These are phyloP conservation scores for Lentinula novae-zelandiae DNA, from an alignment of 1,284 basidiomycete genomes.

Conservation along the genomic window DNA sequence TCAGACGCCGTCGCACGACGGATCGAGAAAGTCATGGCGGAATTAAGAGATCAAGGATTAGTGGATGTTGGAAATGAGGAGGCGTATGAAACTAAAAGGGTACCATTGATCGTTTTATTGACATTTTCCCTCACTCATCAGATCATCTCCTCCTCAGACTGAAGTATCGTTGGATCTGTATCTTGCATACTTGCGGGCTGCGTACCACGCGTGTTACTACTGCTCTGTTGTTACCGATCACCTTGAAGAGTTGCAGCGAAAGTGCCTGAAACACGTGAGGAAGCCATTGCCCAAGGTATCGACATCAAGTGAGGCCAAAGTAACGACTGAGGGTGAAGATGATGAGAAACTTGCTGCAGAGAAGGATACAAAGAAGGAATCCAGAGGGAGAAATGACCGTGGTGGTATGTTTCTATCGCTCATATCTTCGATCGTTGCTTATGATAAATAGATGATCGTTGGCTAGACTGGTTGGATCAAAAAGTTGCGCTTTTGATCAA, in stretches of 20 bases:
- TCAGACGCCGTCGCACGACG: slow-evolving; percentile 70
- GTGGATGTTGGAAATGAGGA: slow-evolving; percentile 60
- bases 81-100: slow-evolving; percentile 65
- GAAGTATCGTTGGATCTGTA: slow-evolving; percentile 81
- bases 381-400: slow-evolving; percentile 44
- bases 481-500: slow-evolving; percentile 77
- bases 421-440: slow-evolving; percentile 12
- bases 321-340: slow-evolving; percentile 29
- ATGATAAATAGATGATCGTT: slow-evolving; percentile 70
- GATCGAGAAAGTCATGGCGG: slow-evolving; percentile 68
- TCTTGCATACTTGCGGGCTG: slow-evolving; percentile 78
- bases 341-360: slow-evolving; percentile 41
- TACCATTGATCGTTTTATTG: slow-evolving; percentile 27
- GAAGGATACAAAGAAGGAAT: slow-evolving; percentile 34
- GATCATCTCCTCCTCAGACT: slow-evolving; percentile 37
- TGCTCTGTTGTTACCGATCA: slow-evolving; percentile 90
- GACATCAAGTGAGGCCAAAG: slow-evolving; percentile 37
- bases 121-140: neutral
- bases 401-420: slow-evolving; percentile 47
- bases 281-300: slow-evolving; percentile 59
- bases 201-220: slow-evolving; percentile 92
- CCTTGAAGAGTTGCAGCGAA: slow-evolving; percentile 89
- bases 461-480: slow-evolving; percentile 84
- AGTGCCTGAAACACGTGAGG: slow-evolving; percentile 89
- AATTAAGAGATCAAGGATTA: slow-evolving; percentile 59